Percentiles rank a stretch among this genome's conserved stretches.
Evolutionary conservation across 768 basidiomycete genomes (phyloP).

Genomic region (Grammothele lineata): DNA sequence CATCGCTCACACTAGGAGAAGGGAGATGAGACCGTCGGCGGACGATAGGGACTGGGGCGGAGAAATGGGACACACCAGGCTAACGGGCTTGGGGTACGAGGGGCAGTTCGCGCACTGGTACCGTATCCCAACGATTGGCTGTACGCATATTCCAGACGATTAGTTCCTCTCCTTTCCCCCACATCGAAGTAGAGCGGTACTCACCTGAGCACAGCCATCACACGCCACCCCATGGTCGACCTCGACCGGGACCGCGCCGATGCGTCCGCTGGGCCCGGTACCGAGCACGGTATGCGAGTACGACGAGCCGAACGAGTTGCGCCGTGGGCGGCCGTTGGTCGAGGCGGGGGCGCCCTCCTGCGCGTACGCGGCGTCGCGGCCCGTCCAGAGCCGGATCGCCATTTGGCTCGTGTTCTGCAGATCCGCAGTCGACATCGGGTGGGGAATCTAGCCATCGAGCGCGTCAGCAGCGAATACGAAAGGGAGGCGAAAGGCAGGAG

Average conservation of each 20-base stretch:
- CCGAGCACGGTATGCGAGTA: conserved; percentile 72
- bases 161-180: too few species aligned
- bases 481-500: neutral
- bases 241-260: conserved; percentile 10
- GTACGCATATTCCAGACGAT: too few species aligned
- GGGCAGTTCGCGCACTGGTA: conserved; percentile 92
- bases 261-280: conserved; percentile 25
- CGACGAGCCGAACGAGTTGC: conserved; percentile 55
- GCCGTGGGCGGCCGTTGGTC: conserved; percentile 38
- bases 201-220: conserved; percentile 59
- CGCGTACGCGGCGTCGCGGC: conserved; percentile 65
- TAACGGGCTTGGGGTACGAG: conserved; percentile 66
- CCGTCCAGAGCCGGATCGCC: conserved; percentile 73
- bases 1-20: conserved; percentile 68
- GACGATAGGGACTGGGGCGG: neutral
- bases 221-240: conserved; percentile 60
- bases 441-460: too few species aligned
- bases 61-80: conserved; percentile 61
- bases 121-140: conserved; percentile 74
- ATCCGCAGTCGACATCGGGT: conserved; percentile 69
- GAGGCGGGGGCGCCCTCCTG: conserved; percentile 31
- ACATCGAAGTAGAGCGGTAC: too few species aligned
- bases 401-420: conserved; percentile 72
- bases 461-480: too few species aligned
- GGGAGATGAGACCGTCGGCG: neutral